phyloP scores from a whole-genome alignment of 2,329 filamentous ascomycete genomes.

The Kalaharituber pfeilii region DNA sequence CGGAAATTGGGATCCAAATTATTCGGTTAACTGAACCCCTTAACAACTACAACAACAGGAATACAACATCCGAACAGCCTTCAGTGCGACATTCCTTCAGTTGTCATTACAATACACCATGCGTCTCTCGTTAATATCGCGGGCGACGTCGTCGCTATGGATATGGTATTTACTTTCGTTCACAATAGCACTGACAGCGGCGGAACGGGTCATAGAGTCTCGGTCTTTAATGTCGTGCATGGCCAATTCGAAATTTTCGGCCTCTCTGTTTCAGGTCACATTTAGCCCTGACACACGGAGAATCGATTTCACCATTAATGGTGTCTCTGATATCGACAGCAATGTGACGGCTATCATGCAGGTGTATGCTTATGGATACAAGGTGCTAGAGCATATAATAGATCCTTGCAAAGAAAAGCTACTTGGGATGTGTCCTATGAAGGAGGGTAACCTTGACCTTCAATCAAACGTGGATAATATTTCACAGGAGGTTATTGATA shows the following conservation, averaged over 20 bases:
- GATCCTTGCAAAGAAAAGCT: constrained; percentile 54
- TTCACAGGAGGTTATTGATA: constrained; percentile 40
- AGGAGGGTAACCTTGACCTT: constrained; percentile 61
- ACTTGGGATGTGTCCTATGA: constrained; percentile 76
- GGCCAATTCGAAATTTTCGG: constrained; percentile 67
- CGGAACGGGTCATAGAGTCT: constrained; percentile 54
- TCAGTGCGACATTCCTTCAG: constrained; percentile 1
- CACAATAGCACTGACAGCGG: constrained; percentile 35
- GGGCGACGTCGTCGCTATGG: constrained; percentile 13
- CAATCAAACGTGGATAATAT: constrained; percentile 44
- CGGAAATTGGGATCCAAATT: background rate
- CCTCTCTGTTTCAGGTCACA: constrained; percentile 71
- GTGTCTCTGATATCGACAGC: constrained; percentile 67
- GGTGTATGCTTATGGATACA: constrained; percentile 68
- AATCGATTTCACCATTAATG: constrained; percentile 56
- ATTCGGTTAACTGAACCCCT: background rate
- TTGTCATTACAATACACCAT: constrained; percentile 13
- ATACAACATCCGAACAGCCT: constrained; percentile 5
- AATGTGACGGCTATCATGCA: constrained; percentile 61
- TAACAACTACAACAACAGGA: background rate
- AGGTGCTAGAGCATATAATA: constrained; percentile 47
- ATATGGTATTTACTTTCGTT: constrained; percentile 13
- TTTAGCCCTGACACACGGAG: constrained; percentile 61
- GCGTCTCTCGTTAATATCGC: constrained; percentile 18
- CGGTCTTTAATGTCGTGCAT: constrained; percentile 74